Evolutionary conservation across 164 flowering plant species (phyloP).

Genomic region (Taxillus chinensis): DNA sequence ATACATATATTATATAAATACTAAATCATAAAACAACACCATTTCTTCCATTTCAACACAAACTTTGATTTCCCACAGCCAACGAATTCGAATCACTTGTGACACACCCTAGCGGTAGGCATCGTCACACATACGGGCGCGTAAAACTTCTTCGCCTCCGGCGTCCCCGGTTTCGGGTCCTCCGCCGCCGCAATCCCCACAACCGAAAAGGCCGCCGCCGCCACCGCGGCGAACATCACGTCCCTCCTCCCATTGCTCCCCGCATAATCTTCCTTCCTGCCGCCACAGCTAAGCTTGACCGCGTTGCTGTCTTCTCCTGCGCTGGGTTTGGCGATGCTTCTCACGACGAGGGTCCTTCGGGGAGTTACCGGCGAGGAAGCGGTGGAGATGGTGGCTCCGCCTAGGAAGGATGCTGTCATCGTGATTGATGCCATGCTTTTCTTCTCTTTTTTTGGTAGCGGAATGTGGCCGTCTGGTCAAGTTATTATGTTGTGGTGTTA

Average conservation of each 20-base stretch:
- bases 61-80: too few relatives aligned
- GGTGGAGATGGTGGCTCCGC: conserved; percentile 9
- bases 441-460: too few relatives aligned
- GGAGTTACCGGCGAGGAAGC: not conserved
- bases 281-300: conserved; percentile 6
- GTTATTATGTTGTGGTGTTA: too few relatives aligned
- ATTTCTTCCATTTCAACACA: too few relatives aligned
- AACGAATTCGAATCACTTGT: conserved; percentile 4
- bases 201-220: conserved; percentile 16
- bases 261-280: conserved; percentile 3
- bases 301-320: not conserved
- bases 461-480: not conserved
- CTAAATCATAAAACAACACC: too few relatives aligned
- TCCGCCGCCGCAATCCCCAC: conserved; percentile 15
- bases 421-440: conserved; percentile 12
- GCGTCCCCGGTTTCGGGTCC: conserved; percentile 13
- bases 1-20: too few relatives aligned
- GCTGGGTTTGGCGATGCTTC: conserved; percentile 6
- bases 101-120: conserved; percentile 23
- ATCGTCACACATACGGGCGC: conserved; percentile 17
- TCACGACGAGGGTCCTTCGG: conserved; percentile 11
- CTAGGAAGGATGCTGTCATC: conserved; percentile 15
- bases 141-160: conserved; percentile 15
- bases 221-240: conserved; percentile 14
- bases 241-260: conserved; percentile 20